Evolutionary conservation across 768 basidiomycete species (phyloP), one percentile per base, ranked within the genome.

Genomic region (Phallus indusiatus): DNA sequence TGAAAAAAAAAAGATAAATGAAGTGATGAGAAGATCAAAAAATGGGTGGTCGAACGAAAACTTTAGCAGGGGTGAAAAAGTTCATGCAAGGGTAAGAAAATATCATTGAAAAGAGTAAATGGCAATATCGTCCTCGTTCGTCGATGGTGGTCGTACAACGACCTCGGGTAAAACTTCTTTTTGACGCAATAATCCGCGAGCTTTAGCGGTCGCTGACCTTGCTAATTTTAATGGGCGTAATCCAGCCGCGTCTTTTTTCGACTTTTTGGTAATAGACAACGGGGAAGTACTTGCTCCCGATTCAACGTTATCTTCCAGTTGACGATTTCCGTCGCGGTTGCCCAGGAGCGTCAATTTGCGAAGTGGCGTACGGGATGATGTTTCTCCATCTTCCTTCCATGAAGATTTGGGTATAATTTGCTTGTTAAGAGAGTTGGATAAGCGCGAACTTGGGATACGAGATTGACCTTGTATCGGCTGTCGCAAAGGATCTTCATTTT

Each of bases 181-280:
- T 69, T 77, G 77, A 65, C 81, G 74, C 62, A 85, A 75, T 57
- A 76, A 64, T 50, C 79, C 83, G 56, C 84, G 81, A 67, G 79
- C 69, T 70, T 81, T 85, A 67, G 74, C 76, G 35, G 85, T 86
- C 62, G 86, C 84, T 36, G 80, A 83, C 63, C 84, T 75, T 51
- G 73, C 73, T 60, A 88, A 80, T 63, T 74, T 79, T 64, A 86
- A 70, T 61, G 82, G 77, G 63, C 66, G 61, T 47, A 61, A 60
- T 59, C 64, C 68, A 55, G 70, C 66, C 56, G 67, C 63, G 62
- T 77, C 76, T 56, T 61, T 64, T 62, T 78, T 73, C 67, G 64
- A 53, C 67, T 77, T 84, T 76, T 83, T 84, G 56, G 76, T 76
- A 61, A 85, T 72, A 64, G 74, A 67, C 62, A 87, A 76, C 63